A percentile compares a stretch with the other conserved stretches of the same genome.
These are phyloP conservation scores for Spizellomyces sp. DNA, from an alignment of 192 early-diverging fungal genomes.

Conservation along the genomic window DNA sequence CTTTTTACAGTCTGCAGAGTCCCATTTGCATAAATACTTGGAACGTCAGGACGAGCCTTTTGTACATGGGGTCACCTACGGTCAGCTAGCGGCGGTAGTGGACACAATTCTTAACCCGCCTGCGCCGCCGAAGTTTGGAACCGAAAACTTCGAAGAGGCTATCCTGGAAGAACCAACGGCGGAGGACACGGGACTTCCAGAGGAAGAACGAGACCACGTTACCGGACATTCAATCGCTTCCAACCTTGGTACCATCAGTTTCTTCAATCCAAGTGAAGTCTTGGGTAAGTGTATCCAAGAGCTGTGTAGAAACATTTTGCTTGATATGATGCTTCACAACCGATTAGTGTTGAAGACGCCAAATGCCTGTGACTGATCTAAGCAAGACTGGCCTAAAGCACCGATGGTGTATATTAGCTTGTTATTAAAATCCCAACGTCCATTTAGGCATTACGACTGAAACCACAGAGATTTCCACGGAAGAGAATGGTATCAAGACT, in stretches of 20 bases:
- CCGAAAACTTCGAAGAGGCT: background rate
- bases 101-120: slow-evolving; percentile 29
- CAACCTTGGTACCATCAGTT: slow-evolving; percentile 15
- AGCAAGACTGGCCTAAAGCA: background rate
- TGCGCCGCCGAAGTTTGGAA: slow-evolving; percentile 35
- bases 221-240: background rate
- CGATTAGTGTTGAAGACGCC: slow-evolving; percentile 36
- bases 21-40: slow-evolving; percentile 33
- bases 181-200: background rate
- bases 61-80: slow-evolving; percentile 28
- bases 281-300: slow-evolving; percentile 12
- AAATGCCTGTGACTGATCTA: slow-evolving; percentile 23
- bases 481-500: background rate
- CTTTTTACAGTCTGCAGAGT: slow-evolving; percentile 15
- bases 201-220: background rate
- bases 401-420: background rate
- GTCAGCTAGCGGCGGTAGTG: slow-evolving; percentile 25
- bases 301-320: too few relatives aligned
- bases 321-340: slow-evolving; percentile 10
- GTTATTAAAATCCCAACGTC: background rate
- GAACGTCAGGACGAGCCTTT: slow-evolving; percentile 18
- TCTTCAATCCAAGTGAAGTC: slow-evolving; percentile 36
- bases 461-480: slow-evolving; percentile 1
- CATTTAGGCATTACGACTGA: background rate
- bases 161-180: background rate